Evolutionary conservation across 805 yeast species (phyloP), one percentile per base, ranked within the genome.

Genomic region (Cyberlindnera sargentensis): DNA sequence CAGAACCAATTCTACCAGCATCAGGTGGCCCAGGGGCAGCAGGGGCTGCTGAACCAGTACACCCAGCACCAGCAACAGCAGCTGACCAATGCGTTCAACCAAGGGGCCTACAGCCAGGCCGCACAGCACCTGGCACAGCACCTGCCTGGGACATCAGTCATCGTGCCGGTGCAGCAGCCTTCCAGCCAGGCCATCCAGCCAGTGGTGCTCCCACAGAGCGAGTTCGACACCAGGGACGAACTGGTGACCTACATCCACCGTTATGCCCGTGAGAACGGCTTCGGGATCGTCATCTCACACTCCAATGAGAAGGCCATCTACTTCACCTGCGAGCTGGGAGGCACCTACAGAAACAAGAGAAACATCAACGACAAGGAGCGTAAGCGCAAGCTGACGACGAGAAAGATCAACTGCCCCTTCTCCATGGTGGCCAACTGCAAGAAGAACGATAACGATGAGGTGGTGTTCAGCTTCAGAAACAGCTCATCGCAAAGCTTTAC

Each of bases 401-500:
- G 62, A 52, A 58, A 58, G 43, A 56, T 56, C 44, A 58, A 58
- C 37, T 58, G 62, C 41, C 61, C 62, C 2, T 58, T 58, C 47
- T 43, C 59, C 5, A 58, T 58, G 62, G 62, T 58, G 32, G 62
- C 60, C 11, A 58, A 58, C 35, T 58, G 61, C 43, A 58, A 58
- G 46, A 57, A 53, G 47, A 49, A 55, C 44, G 62, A 58, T 15
- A 41, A 52, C 9, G 60, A 55, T 8, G 58, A 54, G 36, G 45
- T 52, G 33, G 44, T 51, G 23, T n/a, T n/a, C n/a, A n/a, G n/a
- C n/a, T n/a, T n/a, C n/a, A n/a, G n/a, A n/a, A n/a, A n/a, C n/a
- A n/a, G n/a, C n/a, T n/a, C n/a, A n/a, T n/a, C n/a, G n/a, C n/a
- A n/a, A n/a, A n/a, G n/a, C n/a, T n/a, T n/a, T n/a, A n/a, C n/a